phyloP scores from a whole-genome alignment of 257 asterid genomes.

The Penstemon newberryi region DNA sequence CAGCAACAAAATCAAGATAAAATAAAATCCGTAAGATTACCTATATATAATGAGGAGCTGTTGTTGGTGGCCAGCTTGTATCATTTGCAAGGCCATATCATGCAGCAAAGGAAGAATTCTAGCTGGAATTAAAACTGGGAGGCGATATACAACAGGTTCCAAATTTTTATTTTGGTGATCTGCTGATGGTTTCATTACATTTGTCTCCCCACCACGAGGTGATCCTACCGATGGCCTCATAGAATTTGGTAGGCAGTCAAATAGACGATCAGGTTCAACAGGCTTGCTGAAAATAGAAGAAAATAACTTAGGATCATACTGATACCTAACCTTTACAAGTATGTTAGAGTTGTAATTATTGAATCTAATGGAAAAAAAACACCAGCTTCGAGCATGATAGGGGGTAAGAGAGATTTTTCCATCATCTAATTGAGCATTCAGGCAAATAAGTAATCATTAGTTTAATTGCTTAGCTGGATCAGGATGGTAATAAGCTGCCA shows the following conservation, averaged over 20 bases:
- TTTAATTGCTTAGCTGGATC: background rate
- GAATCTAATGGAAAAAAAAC: background rate
- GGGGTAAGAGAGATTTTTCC: background rate
- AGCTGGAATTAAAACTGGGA: conserved; percentile 74
- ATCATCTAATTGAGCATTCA: background rate
- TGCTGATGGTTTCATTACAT: conserved; percentile 43
- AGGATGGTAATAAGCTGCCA: background rate
- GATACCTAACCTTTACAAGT: background rate
- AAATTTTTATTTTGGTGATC: conserved; percentile 57
- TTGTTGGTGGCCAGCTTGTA: conserved; percentile 82
- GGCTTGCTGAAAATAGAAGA: conserved; percentile 74
- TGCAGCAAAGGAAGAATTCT: conserved; percentile 76
- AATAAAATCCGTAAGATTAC: conserved; percentile 33
- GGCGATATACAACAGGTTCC: conserved; percentile 64
- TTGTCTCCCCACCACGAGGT: conserved; percentile 52
- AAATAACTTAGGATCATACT: conserved; percentile 8
- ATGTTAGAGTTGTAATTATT: conserved; percentile 11
- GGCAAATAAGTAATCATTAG: background rate
- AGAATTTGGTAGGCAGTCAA: conserved; percentile 85
- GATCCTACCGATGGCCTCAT: conserved; percentile 69
- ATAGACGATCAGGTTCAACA: conserved; percentile 85
- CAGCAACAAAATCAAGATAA: conserved; percentile 12
- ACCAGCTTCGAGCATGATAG: background rate
- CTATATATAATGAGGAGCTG: conserved; percentile 67
- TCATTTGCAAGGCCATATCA: conserved; percentile 65